A percentile compares a stretch with the other conserved stretches of the same genome.
phyloP scores from a whole-genome alignment of 2,329 filamentous ascomycete species.

The Bimuria novae-zelandiae region DNA sequence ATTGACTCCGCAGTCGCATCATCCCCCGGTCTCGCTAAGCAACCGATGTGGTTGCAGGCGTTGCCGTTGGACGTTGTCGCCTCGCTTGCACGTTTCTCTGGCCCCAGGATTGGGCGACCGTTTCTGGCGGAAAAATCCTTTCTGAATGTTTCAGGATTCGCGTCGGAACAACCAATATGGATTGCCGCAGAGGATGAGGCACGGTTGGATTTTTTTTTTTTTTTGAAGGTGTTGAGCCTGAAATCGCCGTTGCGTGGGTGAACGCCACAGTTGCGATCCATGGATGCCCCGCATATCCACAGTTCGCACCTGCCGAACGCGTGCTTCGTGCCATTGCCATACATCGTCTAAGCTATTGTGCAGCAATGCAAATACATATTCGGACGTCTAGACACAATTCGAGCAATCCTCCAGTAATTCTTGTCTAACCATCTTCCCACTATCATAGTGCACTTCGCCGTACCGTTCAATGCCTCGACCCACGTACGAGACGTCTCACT shows the following conservation, averaged over 20 bases:
- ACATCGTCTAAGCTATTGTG: too few relatives aligned
- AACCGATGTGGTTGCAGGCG: slow-evolving; percentile 13
- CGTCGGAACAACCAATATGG: too few relatives aligned
- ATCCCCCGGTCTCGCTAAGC: slow-evolving; percentile 17
- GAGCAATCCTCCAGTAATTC: too few relatives aligned
- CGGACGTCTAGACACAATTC: too few relatives aligned
- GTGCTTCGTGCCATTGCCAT: too few relatives aligned
- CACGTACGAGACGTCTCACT: too few relatives aligned
- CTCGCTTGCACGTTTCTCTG: slow-evolving; percentile 2
- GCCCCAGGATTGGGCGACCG: background rate
- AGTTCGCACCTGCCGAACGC: background rate
- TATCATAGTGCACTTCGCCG: too few relatives aligned
- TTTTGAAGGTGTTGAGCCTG: background rate
- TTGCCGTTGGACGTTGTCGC: slow-evolving; percentile 6
- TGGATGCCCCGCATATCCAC: background rate
- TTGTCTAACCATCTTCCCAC: too few relatives aligned
- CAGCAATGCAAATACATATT: too few relatives aligned
- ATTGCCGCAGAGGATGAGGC: too few relatives aligned
- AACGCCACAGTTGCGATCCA: background rate
- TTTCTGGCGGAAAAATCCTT: background rate
- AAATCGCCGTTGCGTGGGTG: background rate
- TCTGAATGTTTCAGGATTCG: background rate
- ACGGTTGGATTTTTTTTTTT: background rate
- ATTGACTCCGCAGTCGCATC: slow-evolving; percentile 3
- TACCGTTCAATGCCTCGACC: too few relatives aligned